These are phyloP conservation scores for Paratinospora sagittata DNA, from an alignment of 164 flowering plant genomes.

Conservation along the genomic window DNA sequence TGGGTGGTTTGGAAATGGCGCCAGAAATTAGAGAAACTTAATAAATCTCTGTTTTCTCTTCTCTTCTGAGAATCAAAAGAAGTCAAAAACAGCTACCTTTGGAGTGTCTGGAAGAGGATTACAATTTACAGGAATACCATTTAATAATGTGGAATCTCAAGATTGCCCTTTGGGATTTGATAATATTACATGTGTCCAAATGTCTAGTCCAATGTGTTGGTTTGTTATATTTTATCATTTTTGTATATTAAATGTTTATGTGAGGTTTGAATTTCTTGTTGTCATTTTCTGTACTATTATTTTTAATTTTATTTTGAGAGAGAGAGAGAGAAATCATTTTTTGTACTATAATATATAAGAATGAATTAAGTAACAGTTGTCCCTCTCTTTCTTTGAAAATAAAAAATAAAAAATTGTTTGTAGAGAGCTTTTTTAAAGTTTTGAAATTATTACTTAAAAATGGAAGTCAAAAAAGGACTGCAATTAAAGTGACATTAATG, in stretches of 20 bases:
- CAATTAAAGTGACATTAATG: not conserved
- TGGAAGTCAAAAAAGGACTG: no score
- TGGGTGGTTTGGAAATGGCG: conserved; percentile 39
- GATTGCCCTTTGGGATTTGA: not conserved
- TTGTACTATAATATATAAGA: no score
- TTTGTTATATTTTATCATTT: no score
- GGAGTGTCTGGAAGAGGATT: not conserved
- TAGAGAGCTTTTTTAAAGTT: not conserved
- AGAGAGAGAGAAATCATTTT: no score
- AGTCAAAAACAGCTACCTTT: not conserved
- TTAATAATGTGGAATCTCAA: conserved; percentile 10
- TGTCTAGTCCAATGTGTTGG: not conserved
- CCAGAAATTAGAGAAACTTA: conserved; percentile 28
- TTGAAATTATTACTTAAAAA: not conserved
- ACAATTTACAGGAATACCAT: conserved; percentile 6
- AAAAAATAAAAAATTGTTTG: not conserved
- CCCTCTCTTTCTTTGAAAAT: no score
- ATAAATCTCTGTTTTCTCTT: conserved; percentile 23
- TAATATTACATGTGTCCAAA: not conserved
- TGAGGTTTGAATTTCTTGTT: not conserved
- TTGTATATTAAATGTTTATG: not conserved
- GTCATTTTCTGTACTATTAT: not conserved
- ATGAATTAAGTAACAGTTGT: no score
- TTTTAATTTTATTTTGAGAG: no score
- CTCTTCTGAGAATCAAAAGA: not conserved